A percentile compares a stretch with the other conserved stretches of the same genome.
Conservation (phyloP, 345 rosid species). For the Conringia planisiliqua region DNA sequence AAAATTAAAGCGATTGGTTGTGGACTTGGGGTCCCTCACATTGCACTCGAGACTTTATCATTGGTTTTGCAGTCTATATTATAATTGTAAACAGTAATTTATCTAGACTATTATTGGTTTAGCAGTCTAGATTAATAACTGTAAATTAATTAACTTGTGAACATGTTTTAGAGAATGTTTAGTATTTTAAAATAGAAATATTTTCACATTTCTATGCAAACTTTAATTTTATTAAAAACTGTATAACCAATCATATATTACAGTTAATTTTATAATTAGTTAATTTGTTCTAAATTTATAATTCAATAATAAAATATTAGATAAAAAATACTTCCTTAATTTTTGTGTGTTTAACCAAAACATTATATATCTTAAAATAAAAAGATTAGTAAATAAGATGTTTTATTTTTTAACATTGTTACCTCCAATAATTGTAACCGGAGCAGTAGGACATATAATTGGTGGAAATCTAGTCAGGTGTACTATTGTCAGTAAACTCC, state of each 20-base stretch:
- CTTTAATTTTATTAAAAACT: too few species aligned
- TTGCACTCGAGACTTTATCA: not conserved
- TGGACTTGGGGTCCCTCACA: constrained; percentile 16
- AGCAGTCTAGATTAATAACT: not conserved
- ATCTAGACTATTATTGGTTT: not conserved
- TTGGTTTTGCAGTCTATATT: not conserved
- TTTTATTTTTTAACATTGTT: not conserved
- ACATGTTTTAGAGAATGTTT: too few species aligned
- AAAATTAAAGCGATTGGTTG: not conserved
- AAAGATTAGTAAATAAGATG: too few species aligned
- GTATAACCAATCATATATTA: too few species aligned
- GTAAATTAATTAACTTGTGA: not conserved
- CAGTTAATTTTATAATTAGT: too few species aligned
- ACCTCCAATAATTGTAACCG: constrained; percentile 3
- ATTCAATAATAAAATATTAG: too few species aligned
- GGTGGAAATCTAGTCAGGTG: constrained; percentile 9
- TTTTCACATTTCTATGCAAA: too few species aligned
- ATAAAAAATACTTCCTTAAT: too few species aligned
- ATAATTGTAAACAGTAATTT: not conserved
- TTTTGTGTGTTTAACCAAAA: too few species aligned
- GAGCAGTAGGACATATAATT: constrained; percentile 13
- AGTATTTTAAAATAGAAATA: too few species aligned
- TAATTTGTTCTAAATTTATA: too few species aligned
- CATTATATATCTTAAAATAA: too few species aligned
- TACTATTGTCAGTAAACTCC: not conserved